These are phyloP conservation scores for Cyberlindnera saturnus DNA, from an alignment of 805 yeast species.

Conservation along the genomic window DNA sequence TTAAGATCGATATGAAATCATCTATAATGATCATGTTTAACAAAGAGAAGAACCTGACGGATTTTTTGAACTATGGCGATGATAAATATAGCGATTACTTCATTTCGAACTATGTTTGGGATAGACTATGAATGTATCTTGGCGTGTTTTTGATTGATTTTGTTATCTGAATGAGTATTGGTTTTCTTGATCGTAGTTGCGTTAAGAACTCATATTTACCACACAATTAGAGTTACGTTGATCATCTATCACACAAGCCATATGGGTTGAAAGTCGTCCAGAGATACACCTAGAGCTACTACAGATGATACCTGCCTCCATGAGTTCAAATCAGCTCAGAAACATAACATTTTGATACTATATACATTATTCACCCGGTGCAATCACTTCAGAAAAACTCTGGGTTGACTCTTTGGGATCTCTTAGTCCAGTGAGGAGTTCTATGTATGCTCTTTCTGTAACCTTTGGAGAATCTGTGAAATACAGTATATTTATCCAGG, in stretches of 20 bases:
- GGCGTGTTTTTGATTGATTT: neutral
- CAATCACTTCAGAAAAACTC: conserved; percentile 19
- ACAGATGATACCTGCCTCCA: neutral
- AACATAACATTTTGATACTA: neutral
- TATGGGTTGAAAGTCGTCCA: too few species aligned
- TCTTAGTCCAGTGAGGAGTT: conserved; percentile 89
- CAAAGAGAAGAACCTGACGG: conserved; percentile 38
- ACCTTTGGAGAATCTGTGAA: conserved; percentile 62
- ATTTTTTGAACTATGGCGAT: conserved; percentile 43
- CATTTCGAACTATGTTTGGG: conserved; percentile 77
- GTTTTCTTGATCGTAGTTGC: conserved; percentile 1
- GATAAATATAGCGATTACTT: conserved; percentile 58
- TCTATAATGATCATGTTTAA: conserved; percentile 44
- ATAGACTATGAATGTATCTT: conserved; percentile 32
- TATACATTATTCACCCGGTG: conserved; percentile 2
- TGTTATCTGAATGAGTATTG: neutral
- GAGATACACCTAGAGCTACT: too few species aligned
- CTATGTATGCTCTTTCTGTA: conserved; percentile 87
- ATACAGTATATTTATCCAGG: conserved; percentile 81
- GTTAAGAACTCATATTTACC: neutral
- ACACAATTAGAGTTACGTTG: too few species aligned
- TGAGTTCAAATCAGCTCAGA: neutral
- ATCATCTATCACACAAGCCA: too few species aligned
- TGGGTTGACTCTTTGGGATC: conserved; percentile 76
- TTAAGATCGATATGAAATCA: conserved; percentile 38